Evolutionary conservation across 208 protist species (phyloP), one percentile per base, ranked within the genome.

Genomic region (Plasmodiophora brassicae): DNA sequence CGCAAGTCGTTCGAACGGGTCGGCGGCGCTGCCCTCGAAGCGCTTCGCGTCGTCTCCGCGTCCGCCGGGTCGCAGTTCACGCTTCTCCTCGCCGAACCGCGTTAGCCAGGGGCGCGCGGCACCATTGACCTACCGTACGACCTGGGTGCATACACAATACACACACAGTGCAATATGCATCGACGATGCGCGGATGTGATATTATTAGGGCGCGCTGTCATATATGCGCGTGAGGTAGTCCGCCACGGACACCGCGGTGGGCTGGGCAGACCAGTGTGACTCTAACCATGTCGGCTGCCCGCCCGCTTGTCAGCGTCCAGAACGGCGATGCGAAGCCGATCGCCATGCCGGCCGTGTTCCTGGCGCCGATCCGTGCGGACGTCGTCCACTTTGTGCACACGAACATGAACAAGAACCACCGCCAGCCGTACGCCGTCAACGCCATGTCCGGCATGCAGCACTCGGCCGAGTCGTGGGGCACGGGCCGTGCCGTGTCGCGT

Each of bases 391-490:
- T 96, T 87, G 97, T 99, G 36, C 96, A 99, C 94, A 98, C 94
- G 65, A 95, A 97, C 92, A 95, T 99, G 92, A 94, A 93, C 89
- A 99, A 99, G 95, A 99, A 99, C 94, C 91, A 93, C 43, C 94
- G 98, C 89, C 97, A 99, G 94, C 92, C 98, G 46, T 98, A 99
- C 92, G 97, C 94, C 85, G 97, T 99, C 46, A 95, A 90, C 90
- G 89, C 91, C 83, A 93, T 95, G 43, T 95, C 98, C 86, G 98
- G 98, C 93, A 95, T 98, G 90, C 96, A 98, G 92, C 92, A 94
- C 91, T 97, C 97, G 85, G 98, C 98, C 71, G 94, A 98, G 86
- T 99, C 98, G 46, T 99, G 98, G 98, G 98, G 98, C 94, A 99
- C 98, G 90, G 98, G 98, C 92, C 94, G 98, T 89, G 98, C 98